Evolutionary conservation across 2,329 filamentous ascomycete species (phyloP), one percentile per base, ranked within the genome.

Genomic region (Cladophialophora bantiana): DNA sequence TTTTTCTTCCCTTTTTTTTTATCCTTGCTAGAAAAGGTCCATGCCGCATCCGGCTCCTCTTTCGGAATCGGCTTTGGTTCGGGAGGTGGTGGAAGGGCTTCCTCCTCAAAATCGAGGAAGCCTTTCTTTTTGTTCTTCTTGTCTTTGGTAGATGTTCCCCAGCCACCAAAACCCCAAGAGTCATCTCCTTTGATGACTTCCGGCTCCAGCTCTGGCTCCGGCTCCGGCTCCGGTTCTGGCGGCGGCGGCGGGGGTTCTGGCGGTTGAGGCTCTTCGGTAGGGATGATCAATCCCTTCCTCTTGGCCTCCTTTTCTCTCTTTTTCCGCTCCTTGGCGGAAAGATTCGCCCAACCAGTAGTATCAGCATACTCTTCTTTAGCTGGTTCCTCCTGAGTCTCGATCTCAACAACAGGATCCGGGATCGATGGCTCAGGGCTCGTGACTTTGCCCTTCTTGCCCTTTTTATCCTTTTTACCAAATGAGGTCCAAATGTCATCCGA

Each of bases 301-400:
- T 82, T 83, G 64, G 80, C 80, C 75, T 86, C 85, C 74, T 83
- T 83, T 73, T 81, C 78, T 59, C 79, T 80, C 72, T 80, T 82
- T 67, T 67, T 70, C 10, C 64, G 60, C 18, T 71, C 69, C 55
- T 71, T 69, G 6, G 69, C 74, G 20, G 73, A 74, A 7, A 77
- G 59, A 20, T 69, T 67, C 1, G 66, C 75, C 75, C 75, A 78
- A 73, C 78, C 71, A 74, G 68, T 65, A 35, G 58, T 68, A 50
- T 68, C 66, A 56, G 62, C 66, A 50, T 62, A 40, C 13, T 60
- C 54, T 54, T 68, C 67, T 59, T 71, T 67, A 64, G 69, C 59
- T 63, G 71, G 65, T 64, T 73, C 65, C n/a, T 72, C 64, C 36
- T 70, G 72, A 13, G 73, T 64, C 20, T 72, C 64, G 35, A 69